These are phyloP conservation scores for Zygoascus bituminiphila DNA, from an alignment of 805 yeast genomes.

Conservation along the genomic window DNA sequence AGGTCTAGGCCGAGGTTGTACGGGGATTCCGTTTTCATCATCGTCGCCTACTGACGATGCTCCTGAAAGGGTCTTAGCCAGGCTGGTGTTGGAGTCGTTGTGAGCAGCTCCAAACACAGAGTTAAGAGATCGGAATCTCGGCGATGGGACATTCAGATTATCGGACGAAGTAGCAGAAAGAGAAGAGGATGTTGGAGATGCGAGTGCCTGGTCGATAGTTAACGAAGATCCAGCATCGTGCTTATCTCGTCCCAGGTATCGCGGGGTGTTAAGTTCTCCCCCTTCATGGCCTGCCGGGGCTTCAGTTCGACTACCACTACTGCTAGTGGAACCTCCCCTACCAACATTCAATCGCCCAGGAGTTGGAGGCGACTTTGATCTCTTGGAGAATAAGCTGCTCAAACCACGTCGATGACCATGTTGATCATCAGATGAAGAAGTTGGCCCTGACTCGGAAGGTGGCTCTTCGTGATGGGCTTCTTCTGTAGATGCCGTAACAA, in stretches of 20 bases:
- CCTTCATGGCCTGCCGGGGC: background rate
- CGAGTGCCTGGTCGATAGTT: conserved; percentile 19
- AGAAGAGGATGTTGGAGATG: conserved; percentile 13
- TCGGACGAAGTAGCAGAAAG: conserved; percentile 4
- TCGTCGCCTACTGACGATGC: conserved; percentile 11
- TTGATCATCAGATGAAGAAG: background rate
- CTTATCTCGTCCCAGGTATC: background rate
- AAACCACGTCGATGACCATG: conserved; percentile 1
- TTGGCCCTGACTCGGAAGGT: background rate
- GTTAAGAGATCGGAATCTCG: conserved; percentile 6
- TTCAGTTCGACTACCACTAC: background rate
- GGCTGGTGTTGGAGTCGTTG: conserved; percentile 15
- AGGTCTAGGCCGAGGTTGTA: background rate
- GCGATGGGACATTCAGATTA: background rate
- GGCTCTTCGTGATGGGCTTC: background rate
- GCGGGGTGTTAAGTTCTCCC: background rate
- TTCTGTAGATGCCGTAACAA: background rate
- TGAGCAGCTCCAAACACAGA: conserved; percentile 8
- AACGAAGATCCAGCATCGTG: conserved; percentile 5
- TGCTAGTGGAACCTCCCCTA: background rate
- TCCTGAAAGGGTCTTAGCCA: conserved; percentile 12
- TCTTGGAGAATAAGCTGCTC: conserved; percentile 10
- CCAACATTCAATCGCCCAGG: background rate
- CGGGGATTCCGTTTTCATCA: conserved; percentile 8
- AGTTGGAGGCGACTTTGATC: conserved; percentile 12